Conservation (phyloP, 441 rosid species). For the Populus hybrid region DNA sequence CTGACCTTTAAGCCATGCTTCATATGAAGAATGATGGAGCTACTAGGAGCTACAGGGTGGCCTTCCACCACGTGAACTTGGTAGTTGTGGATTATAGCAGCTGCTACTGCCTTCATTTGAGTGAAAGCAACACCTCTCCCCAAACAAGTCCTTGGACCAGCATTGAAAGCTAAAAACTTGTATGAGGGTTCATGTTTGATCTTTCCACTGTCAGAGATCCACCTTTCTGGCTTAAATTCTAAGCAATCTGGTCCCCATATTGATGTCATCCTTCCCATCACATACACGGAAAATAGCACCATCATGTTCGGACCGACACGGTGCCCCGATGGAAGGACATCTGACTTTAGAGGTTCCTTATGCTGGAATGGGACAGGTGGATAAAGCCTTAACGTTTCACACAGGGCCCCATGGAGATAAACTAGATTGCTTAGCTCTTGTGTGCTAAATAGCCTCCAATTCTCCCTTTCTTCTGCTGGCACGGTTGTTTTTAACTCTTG, state of each 20-base stretch:
- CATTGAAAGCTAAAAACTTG: constrained; percentile 65
- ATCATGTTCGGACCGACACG: constrained; percentile 32
- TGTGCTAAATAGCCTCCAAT: not conserved
- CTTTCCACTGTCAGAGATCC: constrained; percentile 43
- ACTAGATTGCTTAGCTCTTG: constrained; percentile 36
- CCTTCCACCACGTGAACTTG: constrained; percentile 36
- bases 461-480: not conserved
- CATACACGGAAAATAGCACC: constrained; percentile 36
- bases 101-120: constrained; percentile 49
- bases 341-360: constrained; percentile 39
- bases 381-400: constrained; percentile 50
- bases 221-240: constrained; percentile 69
- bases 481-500: constrained; percentile 22
- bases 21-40: constrained; percentile 32
- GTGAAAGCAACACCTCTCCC: constrained; percentile 58
- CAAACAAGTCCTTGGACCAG: constrained; percentile 69
- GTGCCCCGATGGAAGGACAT: constrained; percentile 67
- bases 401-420: constrained; percentile 53
- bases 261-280: constrained; percentile 47
- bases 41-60: constrained; percentile 24
- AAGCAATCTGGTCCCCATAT: constrained; percentile 71
- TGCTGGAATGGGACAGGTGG: constrained; percentile 58
- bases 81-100: constrained; percentile 41
- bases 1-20: constrained; percentile 27
- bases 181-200: constrained; percentile 49